Conservation (phyloP, 2,329 filamentous ascomycete genomes). For the Talaromyces sp. region DNA sequence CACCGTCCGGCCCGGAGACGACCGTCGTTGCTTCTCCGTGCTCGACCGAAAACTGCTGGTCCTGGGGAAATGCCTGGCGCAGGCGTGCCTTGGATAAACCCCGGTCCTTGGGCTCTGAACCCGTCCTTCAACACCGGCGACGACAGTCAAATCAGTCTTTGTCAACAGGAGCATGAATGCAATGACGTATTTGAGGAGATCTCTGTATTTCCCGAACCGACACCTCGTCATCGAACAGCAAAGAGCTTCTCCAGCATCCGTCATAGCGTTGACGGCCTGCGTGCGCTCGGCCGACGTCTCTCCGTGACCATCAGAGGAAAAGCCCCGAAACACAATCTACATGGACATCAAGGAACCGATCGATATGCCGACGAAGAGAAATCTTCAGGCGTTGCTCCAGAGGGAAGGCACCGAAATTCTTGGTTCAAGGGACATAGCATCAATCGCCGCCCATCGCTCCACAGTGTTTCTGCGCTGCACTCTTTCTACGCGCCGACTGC, state of each 20-base stretch:
- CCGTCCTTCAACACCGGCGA: conserved; percentile 11
- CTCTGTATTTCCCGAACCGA: conserved; percentile 30
- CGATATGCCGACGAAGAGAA: conserved; percentile 9
- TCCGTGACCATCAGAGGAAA: conserved; percentile 41
- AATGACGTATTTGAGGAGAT: conserved; percentile 32
- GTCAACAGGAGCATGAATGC: conserved; percentile 25
- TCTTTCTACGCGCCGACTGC: conserved; percentile 32
- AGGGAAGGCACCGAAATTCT: conserved; percentile 24
- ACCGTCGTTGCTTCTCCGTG: conserved; percentile 37
- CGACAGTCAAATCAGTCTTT: conserved; percentile 20
- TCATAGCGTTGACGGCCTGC: conserved; percentile 40
- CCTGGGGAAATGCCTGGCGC: conserved; percentile 16
- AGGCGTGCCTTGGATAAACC: conserved; percentile 13
- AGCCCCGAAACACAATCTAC: conserved; percentile 30
- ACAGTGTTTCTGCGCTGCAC: conserved; percentile 34
- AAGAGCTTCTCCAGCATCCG: conserved; percentile 44
- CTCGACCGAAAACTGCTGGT: conserved; percentile 38
- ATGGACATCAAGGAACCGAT: conserved; percentile 14
- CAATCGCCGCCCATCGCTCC: conserved; percentile 37
- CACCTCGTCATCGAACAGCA: conserved; percentile 32
- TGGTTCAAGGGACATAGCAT: conserved; percentile 31
- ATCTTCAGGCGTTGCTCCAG: conserved; percentile 16
- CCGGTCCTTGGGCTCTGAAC: conserved; percentile 14
- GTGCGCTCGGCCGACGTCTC: conserved; percentile 40
- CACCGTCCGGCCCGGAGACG: conserved; percentile 32